phyloP scores from a whole-genome alignment of 768 basidiomycete species.

The Pulveroboletus sp. region DNA sequence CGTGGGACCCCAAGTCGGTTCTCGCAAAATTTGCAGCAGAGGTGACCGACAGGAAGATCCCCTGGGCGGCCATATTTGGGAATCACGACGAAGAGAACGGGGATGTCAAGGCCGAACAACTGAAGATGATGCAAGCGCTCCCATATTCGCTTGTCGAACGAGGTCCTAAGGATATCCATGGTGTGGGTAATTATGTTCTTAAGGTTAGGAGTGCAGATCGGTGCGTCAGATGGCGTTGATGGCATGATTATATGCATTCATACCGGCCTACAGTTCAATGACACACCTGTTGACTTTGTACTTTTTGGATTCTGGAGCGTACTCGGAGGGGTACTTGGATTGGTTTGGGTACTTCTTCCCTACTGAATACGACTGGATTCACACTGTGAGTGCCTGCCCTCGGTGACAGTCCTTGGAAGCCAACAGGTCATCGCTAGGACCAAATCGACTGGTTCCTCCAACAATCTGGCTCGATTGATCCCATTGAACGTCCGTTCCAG shows the following conservation, averaged over 20 bases:
- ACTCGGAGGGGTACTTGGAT: conserved; percentile 55
- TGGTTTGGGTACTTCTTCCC: conserved; percentile 58
- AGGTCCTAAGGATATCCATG: conserved; percentile 82
- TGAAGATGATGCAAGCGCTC: conserved; percentile 66
- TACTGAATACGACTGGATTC: conserved; percentile 84
- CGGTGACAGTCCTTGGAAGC: background rate
- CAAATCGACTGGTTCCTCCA: conserved; percentile 92
- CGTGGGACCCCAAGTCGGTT: conserved; percentile 86
- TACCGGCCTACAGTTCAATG: conserved; percentile 54
- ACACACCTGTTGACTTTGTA: conserved; percentile 88
- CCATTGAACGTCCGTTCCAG: conserved; percentile 77
- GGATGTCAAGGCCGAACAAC: conserved; percentile 54
- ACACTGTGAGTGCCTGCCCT: conserved; percentile 40
- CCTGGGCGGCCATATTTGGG: conserved; percentile 92
- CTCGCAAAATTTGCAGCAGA: conserved; percentile 83
- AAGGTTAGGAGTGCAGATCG: conserved; percentile 81
- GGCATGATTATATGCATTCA: conserved; percentile 3
- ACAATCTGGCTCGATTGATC: conserved; percentile 68
- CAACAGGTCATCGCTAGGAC: conserved; percentile 28
- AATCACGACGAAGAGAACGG: conserved; percentile 89
- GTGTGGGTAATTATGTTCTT: conserved; percentile 87
- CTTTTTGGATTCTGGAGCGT: conserved; percentile 85
- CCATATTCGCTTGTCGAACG: conserved; percentile 81
- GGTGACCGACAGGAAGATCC: conserved; percentile 69
- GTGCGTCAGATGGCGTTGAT: conserved; percentile 41